These are phyloP conservation scores for Yamadazyma songkhlaensis DNA, from an alignment of 1,139 yeast species.

Conservation along the genomic window DNA sequence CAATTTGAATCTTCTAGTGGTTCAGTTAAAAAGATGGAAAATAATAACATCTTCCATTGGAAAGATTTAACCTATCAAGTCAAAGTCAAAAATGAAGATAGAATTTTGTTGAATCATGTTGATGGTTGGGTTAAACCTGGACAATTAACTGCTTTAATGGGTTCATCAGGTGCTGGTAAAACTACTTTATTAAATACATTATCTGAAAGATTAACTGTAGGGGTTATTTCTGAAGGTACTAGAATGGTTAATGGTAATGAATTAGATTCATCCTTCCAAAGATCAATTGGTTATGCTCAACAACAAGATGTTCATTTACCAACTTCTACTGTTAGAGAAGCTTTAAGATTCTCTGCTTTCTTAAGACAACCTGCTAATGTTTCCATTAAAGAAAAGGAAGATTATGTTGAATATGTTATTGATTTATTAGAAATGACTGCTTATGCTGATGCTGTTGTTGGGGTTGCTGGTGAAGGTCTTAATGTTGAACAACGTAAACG, in stretches of 20 bases:
- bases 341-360: conserved; percentile 69
- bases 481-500: conserved; percentile 87
- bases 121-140: conserved; percentile 84
- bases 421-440: conserved; percentile 66
- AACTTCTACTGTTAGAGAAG: conserved; percentile 77
- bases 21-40: conserved; percentile 8
- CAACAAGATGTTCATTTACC: conserved; percentile 76
- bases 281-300: conserved; percentile 81
- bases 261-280: conserved; percentile 71
- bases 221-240: conserved; percentile 66
- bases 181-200: conserved; percentile 71
- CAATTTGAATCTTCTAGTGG: conserved; percentile 7
- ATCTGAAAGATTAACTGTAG: conserved; percentile 75
- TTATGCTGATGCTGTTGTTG: conserved; percentile 80
- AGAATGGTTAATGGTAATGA: conserved; percentile 71
- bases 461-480: conserved; percentile 74
- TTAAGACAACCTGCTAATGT: conserved; percentile 64
- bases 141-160: conserved; percentile 55
- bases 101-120: conserved; percentile 63
- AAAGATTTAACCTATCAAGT: conserved; percentile 73
- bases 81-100: conserved; percentile 58
- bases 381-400: conserved; percentile 57
- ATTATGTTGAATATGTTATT: conserved; percentile 69
- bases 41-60: conserved; percentile 67
- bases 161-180: conserved; percentile 88